Conservation (phyloP, 2,329 filamentous ascomycete species). For the Cladophialophora chaetospira region DNA sequence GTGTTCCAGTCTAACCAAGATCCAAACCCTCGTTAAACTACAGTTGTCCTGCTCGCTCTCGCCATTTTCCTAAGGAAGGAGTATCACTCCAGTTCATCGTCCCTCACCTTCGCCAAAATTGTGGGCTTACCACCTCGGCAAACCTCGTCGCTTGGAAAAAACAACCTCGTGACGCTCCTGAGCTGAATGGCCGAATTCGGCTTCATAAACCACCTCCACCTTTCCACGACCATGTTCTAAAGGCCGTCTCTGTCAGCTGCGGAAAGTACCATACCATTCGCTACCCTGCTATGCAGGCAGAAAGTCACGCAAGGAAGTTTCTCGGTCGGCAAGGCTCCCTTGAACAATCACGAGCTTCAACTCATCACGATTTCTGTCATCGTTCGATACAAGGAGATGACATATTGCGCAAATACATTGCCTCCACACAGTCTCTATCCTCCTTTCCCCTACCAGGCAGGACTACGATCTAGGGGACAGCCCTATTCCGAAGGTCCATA, state of each 20-base stretch:
- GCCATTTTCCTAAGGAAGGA: not conserved
- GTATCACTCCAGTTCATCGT: not conserved
- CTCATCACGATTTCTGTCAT: not conserved
- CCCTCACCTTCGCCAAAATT: not conserved
- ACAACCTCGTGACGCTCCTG: not conserved
- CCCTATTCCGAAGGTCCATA: slow-evolving; percentile 38
- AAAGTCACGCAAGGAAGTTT: not conserved
- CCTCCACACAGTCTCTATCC: slow-evolving; percentile 16
- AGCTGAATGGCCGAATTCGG: not conserved
- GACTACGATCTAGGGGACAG: slow-evolving; percentile 35
- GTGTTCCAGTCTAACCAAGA: slow-evolving; percentile 8
- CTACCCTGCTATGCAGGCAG: too few relatives aligned
- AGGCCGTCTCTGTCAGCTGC: too few relatives aligned
- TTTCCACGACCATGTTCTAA: not conserved
- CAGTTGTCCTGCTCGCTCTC: slow-evolving; percentile 10
- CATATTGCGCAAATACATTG: slow-evolving; percentile 15
- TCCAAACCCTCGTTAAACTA: slow-evolving; percentile 12
- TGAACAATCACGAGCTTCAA: not conserved
- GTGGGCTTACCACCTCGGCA: not conserved
- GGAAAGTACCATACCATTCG: too few relatives aligned
- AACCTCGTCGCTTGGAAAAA: not conserved
- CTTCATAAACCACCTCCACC: not conserved
- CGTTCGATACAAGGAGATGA: slow-evolving; percentile 19
- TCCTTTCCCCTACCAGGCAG: slow-evolving; percentile 1
- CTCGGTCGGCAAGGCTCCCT: not conserved